Percentiles rank a stretch among this genome's conserved stretches.
These are phyloP conservation scores for Alternaria arbusti DNA, from an alignment of 2,329 filamentous ascomycete species.

Conservation along the genomic window DNA sequence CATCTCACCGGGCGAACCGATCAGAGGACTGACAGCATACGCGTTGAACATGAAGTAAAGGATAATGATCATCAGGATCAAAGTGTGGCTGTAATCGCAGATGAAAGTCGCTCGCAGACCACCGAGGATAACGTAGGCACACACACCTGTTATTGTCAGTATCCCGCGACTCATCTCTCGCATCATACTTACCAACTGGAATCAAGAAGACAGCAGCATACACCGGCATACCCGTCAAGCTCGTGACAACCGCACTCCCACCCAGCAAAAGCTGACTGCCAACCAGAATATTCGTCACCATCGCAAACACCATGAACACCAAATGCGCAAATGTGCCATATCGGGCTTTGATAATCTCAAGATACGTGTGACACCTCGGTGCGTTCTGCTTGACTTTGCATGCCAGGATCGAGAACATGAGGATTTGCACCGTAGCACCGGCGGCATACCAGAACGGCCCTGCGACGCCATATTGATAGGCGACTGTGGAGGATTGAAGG, in stretches of 20 bases:
- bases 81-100: constrained; percentile 49
- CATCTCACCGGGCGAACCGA: constrained; percentile 49
- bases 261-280: constrained; percentile 52
- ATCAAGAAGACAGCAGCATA: constrained; percentile 55
- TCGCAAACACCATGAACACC: constrained; percentile 51
- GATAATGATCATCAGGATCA: constrained; percentile 53
- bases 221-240: constrained; percentile 53
- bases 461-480: constrained; percentile 39
- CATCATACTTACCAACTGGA: constrained; percentile 42
- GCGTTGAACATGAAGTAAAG: constrained; percentile 54
- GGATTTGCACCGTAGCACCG: constrained; percentile 54
- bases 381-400: constrained; percentile 53
- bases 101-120: constrained; percentile 53
- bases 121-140: constrained; percentile 44
- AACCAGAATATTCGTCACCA: constrained; percentile 55
- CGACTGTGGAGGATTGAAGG: constrained; percentile 35
- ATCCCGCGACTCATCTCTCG: neutral
- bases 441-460: constrained; percentile 51
- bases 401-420: constrained; percentile 53
- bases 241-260: constrained; percentile 53
- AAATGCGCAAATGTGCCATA: constrained; percentile 49
- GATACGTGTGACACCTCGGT: constrained; percentile 50
- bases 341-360: constrained; percentile 51
- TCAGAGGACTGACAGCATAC: constrained; percentile 48
- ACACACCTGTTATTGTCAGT: constrained; percentile 37